Base-by-base conservation (phyloP, 2,329 filamentous ascomycete species). In the Alternaria conjuncta region DNA sequence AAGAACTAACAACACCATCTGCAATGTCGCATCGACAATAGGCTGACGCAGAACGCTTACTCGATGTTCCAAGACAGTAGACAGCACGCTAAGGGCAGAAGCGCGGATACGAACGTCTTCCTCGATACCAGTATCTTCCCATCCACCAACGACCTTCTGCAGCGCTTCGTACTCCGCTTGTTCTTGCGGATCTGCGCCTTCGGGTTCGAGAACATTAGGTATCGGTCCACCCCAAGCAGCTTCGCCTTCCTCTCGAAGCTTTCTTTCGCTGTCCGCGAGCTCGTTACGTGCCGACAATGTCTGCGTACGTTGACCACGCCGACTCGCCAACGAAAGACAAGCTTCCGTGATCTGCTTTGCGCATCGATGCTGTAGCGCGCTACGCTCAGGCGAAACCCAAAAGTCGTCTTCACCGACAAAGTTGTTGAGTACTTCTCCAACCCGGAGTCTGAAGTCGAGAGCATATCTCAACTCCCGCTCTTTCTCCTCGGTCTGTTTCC, bases 61-160 rank as follows among this genome's bases (percentile, higher is more conserved):
- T 21, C 72, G 65, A 1, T 87, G 86, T 25, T 92, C 89, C 25
- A 92, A 77, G 0, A 84, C 84, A 2, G 80, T 80, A 1, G 86
- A 86, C 46, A 93, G 82, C 50, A 93, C 85, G 5, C 89, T 90
- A 7, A 94, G 77, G 5, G 90, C 89, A 21, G 90, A 92, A 13
- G 90, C 82, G 1, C 91, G 87, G 68, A 94, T 86, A 5, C 91
- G 85, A 12, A 92, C 82, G 72, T 93, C 91, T 75, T 93, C 91
- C 62, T 85, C 85, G 1, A 78, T 63, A 0, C 89, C 90, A 60
- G 87, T 89, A 65, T 88, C 86, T 67, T 90, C 85, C 91, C 91
- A 93, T 1, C 89, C 90, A 13, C 85, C 81, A 0, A 92, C 83
- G 63, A 93, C 92, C 62, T 84, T 50, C 85, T 82, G 28, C 84